phyloP scores from a whole-genome alignment of 176 grass and related monocot genomes.

The Luzula sylvatica region DNA sequence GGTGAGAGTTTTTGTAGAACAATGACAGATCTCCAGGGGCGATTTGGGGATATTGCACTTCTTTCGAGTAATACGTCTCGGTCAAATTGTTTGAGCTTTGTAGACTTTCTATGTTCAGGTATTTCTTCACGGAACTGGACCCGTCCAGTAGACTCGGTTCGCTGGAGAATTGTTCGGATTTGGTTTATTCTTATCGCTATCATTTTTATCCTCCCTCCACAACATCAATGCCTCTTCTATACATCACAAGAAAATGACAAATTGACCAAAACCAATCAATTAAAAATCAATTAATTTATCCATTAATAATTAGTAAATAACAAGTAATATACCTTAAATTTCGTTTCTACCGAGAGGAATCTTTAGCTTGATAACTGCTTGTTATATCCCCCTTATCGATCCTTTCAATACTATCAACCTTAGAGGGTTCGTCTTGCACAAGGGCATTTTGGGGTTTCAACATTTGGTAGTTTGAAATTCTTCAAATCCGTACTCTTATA shows the following conservation, averaged over 20 bases:
- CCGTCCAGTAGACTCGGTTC: constrained; percentile 10
- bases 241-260: not conserved
- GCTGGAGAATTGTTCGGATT: constrained; percentile 17
- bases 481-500: constrained; percentile 73
- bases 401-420: constrained; percentile 77
- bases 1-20: constrained; percentile 88
- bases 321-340: constrained; percentile 25
- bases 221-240: constrained; percentile 36
- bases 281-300: too few relatives aligned
- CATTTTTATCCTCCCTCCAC: constrained; percentile 41
- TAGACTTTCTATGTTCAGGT: too few relatives aligned
- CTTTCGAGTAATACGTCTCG: constrained; percentile 1
- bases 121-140: not conserved
- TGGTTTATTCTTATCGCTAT: constrained; percentile 13
- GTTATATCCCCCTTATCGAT: constrained; percentile 93
- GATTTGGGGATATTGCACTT: constrained; percentile 9
- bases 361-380: constrained; percentile 74
- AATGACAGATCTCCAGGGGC: constrained; percentile 74
- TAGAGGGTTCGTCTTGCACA: constrained; percentile 48
- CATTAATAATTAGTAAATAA: too few relatives aligned
- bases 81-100: constrained; percentile 3
- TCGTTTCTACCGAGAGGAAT: constrained; percentile 53
- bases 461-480: constrained; percentile 48
- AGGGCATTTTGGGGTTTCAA: constrained; percentile 47
- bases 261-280: constrained; percentile 1